A percentile compares a stretch with the other conserved stretches of the same genome.
These are phyloP conservation scores for Xanthoparmelia taractica DNA, from an alignment of 495 filamentous ascomycete genomes.

Conservation along the genomic window DNA sequence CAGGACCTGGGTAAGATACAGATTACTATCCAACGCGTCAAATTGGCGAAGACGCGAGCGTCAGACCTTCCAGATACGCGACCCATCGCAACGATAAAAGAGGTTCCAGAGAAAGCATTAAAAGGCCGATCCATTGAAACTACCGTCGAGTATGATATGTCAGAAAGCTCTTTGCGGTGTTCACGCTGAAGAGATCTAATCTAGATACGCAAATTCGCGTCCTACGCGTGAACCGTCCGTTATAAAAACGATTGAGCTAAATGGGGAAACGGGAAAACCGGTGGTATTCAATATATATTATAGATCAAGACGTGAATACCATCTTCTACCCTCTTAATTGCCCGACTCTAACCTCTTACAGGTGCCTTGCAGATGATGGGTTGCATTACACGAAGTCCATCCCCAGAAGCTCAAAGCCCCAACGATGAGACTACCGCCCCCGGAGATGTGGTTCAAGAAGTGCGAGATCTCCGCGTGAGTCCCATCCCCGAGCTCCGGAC, in stretches of 20 bases:
- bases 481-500: background rate
- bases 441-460: background rate
- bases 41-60: background rate
- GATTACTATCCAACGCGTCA: background rate
- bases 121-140: conserved; percentile 5
- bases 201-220: background rate
- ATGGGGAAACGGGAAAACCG: background rate
- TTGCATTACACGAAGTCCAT: conserved; percentile 7
- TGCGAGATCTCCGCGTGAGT: conserved; percentile 10
- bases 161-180: background rate
- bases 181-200: background rate
- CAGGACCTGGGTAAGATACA: conserved; percentile 1
- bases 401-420: background rate
- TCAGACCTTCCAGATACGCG: background rate
- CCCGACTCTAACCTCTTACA: background rate
- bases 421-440: background rate
- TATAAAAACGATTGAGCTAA: background rate
- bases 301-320: conserved; percentile 2
- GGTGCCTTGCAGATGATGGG: conserved; percentile 10
- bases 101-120: conserved; percentile 5
- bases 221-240: background rate
- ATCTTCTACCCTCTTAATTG: no score
- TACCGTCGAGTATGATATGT: background rate
- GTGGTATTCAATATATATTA: conserved; percentile 1
- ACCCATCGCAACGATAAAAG: background rate